phyloP scores from a whole-genome alignment of 1,284 basidiomycete species.

The Pseudozyma hubeiensis region DNA sequence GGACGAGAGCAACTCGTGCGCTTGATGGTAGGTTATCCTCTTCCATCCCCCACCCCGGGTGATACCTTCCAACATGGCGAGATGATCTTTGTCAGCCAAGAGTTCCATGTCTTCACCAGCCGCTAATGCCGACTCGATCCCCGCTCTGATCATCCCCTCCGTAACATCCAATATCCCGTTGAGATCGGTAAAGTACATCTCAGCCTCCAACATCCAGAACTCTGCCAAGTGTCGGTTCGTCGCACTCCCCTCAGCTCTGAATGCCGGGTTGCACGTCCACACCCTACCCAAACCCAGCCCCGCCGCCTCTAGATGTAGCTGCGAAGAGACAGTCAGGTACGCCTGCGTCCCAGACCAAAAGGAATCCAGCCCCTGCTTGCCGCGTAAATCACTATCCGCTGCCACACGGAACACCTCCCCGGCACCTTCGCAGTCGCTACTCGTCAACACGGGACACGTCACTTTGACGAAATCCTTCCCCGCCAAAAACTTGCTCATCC shows the following conservation, averaged over 20 bases:
- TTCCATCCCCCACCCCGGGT: conserved; percentile 71
- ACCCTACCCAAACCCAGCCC: conserved; percentile 79
- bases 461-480: conserved; percentile 79
- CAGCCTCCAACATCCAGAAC: conserved; percentile 99
- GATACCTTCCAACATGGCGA: background rate
- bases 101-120: conserved; percentile 45
- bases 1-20: conserved; percentile 74
- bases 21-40: conserved; percentile 84
- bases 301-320: conserved; percentile 92
- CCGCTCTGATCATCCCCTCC: conserved; percentile 48
- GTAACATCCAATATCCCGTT: conserved; percentile 40
- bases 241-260: conserved; percentile 88
- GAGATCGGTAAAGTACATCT: conserved; percentile 55
- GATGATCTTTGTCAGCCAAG: conserved; percentile 13
- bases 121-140: conserved; percentile 19
- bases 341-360: conserved; percentile 72
- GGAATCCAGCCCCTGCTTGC: conserved; percentile 5
- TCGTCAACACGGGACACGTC: conserved; percentile 88
- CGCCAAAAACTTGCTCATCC: conserved; percentile 29
- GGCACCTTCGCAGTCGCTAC: conserved; percentile 95
- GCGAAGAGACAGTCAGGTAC: conserved; percentile 93
- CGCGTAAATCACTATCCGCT: conserved; percentile 67
- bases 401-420: conserved; percentile 87
- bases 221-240: conserved; percentile 94
- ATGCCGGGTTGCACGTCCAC: conserved; percentile 90